Percentiles rank a stretch among this genome's conserved stretches.
Evolutionary conservation across 257 asterid species (phyloP).

Genomic region (Anisodus tanguticus): DNA sequence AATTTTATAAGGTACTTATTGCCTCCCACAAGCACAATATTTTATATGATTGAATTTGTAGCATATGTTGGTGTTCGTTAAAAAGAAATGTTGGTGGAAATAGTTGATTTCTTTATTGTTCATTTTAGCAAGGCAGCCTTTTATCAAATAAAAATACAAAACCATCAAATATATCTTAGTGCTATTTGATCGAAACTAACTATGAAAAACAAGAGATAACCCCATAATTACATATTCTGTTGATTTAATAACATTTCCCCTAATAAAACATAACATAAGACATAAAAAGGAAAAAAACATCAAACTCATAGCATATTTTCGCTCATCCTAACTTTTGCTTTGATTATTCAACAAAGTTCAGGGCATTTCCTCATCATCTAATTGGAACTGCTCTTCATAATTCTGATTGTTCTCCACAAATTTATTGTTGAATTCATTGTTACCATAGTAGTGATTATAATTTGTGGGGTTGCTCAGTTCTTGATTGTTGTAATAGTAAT

Average conservation of each 20-base stretch:
- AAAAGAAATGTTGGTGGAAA: too few relatives aligned
- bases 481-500: background rate
- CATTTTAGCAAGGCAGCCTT: too few relatives aligned
- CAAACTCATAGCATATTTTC: background rate
- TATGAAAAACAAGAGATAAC: background rate
- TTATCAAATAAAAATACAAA: background rate
- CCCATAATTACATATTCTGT: background rate
- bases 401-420: conserved; percentile 24
- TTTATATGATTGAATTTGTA: too few relatives aligned
- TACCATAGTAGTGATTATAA: conserved; percentile 35
- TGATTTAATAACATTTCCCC: too few relatives aligned
- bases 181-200: background rate
- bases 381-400: conserved; percentile 39
- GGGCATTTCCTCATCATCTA: conserved; percentile 54
- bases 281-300: too few relatives aligned
- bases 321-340: background rate
- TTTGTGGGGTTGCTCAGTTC: conserved; percentile 26
- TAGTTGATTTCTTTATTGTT: too few relatives aligned
- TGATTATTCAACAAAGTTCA: conserved; percentile 32
- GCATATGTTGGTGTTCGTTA: too few relatives aligned
- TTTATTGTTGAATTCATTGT: conserved; percentile 18
- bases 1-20: too few relatives aligned
- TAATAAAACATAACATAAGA: background rate
- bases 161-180: background rate
- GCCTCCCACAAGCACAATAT: too few relatives aligned